A percentile compares a stretch with the other conserved stretches of the same genome.
phyloP scores from a whole-genome alignment of 1,284 basidiomycete genomes.

The Hypsizygus ulmarius region DNA sequence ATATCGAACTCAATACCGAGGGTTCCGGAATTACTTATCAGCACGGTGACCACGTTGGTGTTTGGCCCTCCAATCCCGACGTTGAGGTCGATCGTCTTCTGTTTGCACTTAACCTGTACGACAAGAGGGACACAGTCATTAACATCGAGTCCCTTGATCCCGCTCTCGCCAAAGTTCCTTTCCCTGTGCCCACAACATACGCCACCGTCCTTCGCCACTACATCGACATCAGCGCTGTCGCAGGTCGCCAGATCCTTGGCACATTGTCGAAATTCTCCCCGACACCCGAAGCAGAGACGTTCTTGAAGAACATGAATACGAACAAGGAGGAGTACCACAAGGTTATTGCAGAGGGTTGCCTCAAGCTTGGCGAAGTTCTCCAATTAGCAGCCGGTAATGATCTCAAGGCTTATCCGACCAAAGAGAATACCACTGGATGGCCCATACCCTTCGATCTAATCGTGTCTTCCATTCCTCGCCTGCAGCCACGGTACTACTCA shows the following conservation, averaged over 20 bases:
- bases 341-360: conserved; percentile 76
- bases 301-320: conserved; percentile 76
- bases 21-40: conserved; percentile 98
- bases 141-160: conserved; percentile 96
- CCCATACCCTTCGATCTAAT: conserved; percentile 96
- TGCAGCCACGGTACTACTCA: conserved; percentile 97
- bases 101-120: conserved; percentile 78
- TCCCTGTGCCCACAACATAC: conserved; percentile 97
- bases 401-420: conserved; percentile 50
- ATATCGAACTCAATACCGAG: conserved; percentile 93
- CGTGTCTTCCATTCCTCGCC: conserved; percentile 87
- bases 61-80: conserved; percentile 96
- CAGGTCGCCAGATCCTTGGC: conserved; percentile 91
- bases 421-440: conserved; percentile 81
- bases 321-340: conserved; percentile 86
- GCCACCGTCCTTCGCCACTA: conserved; percentile 94
- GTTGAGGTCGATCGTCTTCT: conserved; percentile 89
- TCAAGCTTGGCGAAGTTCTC: conserved; percentile 90
- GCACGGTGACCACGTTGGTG: conserved; percentile 95
- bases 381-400: conserved; percentile 86
- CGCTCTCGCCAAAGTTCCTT: conserved; percentile 96
- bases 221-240: conserved; percentile 91
- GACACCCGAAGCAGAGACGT: conserved; percentile 69
- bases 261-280: conserved; percentile 89
- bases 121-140: conserved; percentile 80